Percentiles rank a stretch among this genome's conserved stretches.
These are phyloP conservation scores for Myriosclerotinia curreyana DNA, from an alignment of 2,329 filamentous ascomycete genomes.

Conservation along the genomic window DNA sequence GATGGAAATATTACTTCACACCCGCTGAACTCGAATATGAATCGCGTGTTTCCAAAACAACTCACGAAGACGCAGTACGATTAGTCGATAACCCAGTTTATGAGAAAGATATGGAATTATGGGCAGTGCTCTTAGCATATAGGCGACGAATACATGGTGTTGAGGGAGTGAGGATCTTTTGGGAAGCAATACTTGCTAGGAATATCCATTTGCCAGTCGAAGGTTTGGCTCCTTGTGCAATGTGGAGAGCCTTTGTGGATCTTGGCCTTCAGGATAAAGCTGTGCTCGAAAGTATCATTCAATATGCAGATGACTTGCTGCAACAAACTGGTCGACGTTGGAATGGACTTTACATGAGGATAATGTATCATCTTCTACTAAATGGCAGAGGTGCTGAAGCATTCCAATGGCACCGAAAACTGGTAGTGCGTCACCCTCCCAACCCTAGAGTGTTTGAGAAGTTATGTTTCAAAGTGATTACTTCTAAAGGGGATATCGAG, in stretches of 20 bases:
- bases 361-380: conserved; percentile 44
- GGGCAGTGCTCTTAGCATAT: conserved; percentile 44
- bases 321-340: conserved; percentile 40
- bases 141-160: conserved; percentile 43
- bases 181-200: conserved; percentile 42
- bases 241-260: conserved; percentile 48
- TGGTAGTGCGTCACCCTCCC: conserved; percentile 33
- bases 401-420: conserved; percentile 35
- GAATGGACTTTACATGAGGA: conserved; percentile 43
- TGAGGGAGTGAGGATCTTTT: conserved; percentile 45
- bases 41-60: conserved; percentile 33
- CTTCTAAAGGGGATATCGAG: conserved; percentile 34
- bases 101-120: conserved; percentile 39
- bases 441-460: conserved; percentile 41
- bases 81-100: conserved; percentile 39
- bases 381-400: conserved; percentile 27
- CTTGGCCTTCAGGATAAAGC: conserved; percentile 38
- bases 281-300: conserved; percentile 41
- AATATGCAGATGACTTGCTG: conserved; percentile 45
- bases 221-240: conserved; percentile 41
- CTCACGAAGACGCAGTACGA: conserved; percentile 21
- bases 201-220: conserved; percentile 43
- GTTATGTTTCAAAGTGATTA: conserved; percentile 37
- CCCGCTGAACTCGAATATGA: conserved; percentile 36
- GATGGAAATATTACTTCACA: conserved; percentile 25